Evolutionary conservation across 805 yeast species (phyloP), one percentile per base, ranked within the genome.

Genomic region (Wickerhamiella domercqiae): DNA sequence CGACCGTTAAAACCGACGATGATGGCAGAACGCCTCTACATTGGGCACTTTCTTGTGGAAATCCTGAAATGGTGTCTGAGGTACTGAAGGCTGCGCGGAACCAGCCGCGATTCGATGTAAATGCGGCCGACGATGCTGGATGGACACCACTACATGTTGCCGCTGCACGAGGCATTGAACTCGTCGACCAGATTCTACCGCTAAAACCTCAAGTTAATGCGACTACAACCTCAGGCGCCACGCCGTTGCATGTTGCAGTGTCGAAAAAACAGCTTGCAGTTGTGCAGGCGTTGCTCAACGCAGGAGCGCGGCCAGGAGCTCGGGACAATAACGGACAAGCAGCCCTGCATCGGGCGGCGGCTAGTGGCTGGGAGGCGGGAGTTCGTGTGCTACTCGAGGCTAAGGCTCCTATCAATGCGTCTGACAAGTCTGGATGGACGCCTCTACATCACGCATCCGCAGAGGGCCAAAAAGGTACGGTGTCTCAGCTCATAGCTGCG

Each of bases 141-240:
- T 86, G 94, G 94, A 77, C 87, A 0, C 83, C 93, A 1, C 50
- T 82, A 24, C 96, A 86, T 55, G 75, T 87, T 37, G 83, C 90
- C 0, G 68, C 79, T 0, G 70, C 94, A 0, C 63, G 77, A 2
- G 94, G 95, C 0, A 70, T 73, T 48, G 66, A 76, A 6, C 47
- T 82, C 3, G 61, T 67, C 7, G 43, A 43, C 24, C 48, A 62
- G 32, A 50, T 83, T n/a, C 59, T 73, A 46, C 57, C 54, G 0
- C 62, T 65, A 43, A 61, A 60, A 1, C 78, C 80, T 0, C 17
- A 13, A 11, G 63, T 81, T 17, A 62, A 82, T 49, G 52, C 67
- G 30, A 67, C 67, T 21, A 77, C 93, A 0, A 45, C 39, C 29
- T 51, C 56, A 14, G 93, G 94, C 0, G 72, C 75, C 32, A 81